Conservation (phyloP, 139 green algal species). For the Microglena sp. region DNA sequence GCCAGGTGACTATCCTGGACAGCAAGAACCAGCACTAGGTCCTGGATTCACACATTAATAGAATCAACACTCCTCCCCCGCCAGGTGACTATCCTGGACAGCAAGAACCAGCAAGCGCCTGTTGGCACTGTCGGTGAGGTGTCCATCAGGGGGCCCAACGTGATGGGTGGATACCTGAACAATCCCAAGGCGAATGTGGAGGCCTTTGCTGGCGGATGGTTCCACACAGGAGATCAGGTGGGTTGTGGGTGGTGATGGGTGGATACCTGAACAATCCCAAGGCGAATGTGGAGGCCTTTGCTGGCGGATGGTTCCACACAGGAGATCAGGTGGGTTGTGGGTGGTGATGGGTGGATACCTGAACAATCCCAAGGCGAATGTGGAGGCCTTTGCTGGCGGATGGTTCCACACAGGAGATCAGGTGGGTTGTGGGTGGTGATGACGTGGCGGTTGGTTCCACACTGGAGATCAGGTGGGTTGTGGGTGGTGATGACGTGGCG, state of each 20-base stretch:
- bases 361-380: conserved; percentile 66
- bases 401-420: conserved; percentile 33
- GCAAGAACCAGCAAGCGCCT: no score
- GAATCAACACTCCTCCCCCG: no score
- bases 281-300: conserved; percentile 66
- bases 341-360: conserved; percentile 77
- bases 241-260: conserved; percentile 44
- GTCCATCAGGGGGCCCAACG: conserved; percentile 65
- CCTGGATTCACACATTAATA: no score
- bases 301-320: conserved; percentile 32
- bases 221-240: conserved; percentile 28
- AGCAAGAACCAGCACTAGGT: no score
- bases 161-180: conserved; percentile 74
- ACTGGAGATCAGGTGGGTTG: background rate
- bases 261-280: conserved; percentile 71
- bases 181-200: conserved; percentile 68
- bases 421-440: background rate
- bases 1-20: no score
- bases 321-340: conserved; percentile 23
- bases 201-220: conserved; percentile 43
- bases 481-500: no score
- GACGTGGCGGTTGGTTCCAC: background rate
- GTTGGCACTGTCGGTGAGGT: conserved; percentile 72
- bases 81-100: no score
- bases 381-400: conserved; percentile 51